Base-by-base conservation (phyloP, 306 rosid species). In the Sicyos baderoa region DNA sequence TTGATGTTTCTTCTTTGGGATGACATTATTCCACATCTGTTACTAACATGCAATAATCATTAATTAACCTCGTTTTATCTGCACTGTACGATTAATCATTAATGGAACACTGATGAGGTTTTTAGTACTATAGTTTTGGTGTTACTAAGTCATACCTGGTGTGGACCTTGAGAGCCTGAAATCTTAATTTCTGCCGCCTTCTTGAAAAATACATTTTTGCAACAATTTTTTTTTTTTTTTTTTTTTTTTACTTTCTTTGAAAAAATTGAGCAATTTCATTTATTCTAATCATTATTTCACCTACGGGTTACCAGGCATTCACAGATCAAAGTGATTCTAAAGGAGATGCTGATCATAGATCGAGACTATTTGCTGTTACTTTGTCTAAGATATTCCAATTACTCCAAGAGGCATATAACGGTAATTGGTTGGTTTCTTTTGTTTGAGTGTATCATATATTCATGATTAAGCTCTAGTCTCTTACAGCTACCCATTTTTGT, bases 321-420 rank as follows among this genome's bases (percentile, higher is more conserved):
- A 81, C 83, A 77, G 89, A 90, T 78, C 83, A 85, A 71, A 53
- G 79, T 79, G 96, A 86, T 79, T 17, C 75, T 69, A 89, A 84
- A 66, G 84, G 74, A 66, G 54, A 72, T 71, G 75, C 82, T 77
- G 85, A 80, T 79, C 83, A 81, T 16, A 96, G 94, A 72, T 76
- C 73, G 47, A 84, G 80, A 74, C 54, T 93, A 42, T 78, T 93
- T 21, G 70, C 77, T 54, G 76, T 79, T 67, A 85, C 95, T 54
- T 48, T 90, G 85, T 77, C 86, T 40, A 90, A 85, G 84, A 82
- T 90, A 42, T 82, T 85, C 78, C 74, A 76, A 37, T 80, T 85
- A 62, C 75, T 90, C 74, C 87, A 84, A 81, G 84, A 85, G 77
- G 85, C 90, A 71, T 86, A 93, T 79, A 21, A 66, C 23, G 71